Base-by-base conservation (phyloP, 257 asterid species). In the Solanum chiquidenum region DNA sequence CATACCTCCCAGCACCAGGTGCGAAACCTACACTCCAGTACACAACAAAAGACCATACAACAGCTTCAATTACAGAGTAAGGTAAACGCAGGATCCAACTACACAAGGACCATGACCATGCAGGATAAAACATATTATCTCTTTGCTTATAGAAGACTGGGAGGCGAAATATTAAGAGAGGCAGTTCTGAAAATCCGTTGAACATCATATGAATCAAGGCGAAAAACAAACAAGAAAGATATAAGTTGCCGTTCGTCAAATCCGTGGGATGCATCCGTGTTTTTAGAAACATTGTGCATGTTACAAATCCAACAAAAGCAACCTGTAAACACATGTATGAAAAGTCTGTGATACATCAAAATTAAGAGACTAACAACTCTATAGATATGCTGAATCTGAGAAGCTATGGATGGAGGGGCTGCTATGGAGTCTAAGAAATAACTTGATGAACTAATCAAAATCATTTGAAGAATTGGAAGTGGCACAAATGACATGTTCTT, bases 81-180 rank as follows among this genome's bases (percentile, higher is more conserved):
- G 99, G 98, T 83, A 96, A 87, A 77, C 97, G 98, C 80, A 93
- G 92, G 87, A 96, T 87, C 92, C 93, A 94, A 86, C 98, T 94
- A 42, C 97, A 88, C 83, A 95, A 18, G 86, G 98, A 90, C 98
- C 98, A 96, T 18, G 98, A 91, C 99, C 99, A 95, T 60, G 94
- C 98, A 76, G 99, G 99, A 92, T 96, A 92, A 88, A 96, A 96
- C 89, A 90, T 91, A 90, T 96, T 96, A 92, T 96, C 98, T 68
- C 99, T 91, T 89, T 96, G 98, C 93, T 95, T 96, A 92, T 94
- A 96, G 86, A 96, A 96, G 42, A 96, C 98, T 27, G 99, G 99
- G 87, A 96, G 98, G 82, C 98, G 94, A 73, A 93, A 95, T 83
- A 96, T 94, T 95, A 94, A 91, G 23, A 95, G 91, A 58, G 98